Base-by-base conservation (phyloP, 208 protist genomes). In the Jaenimonas drosophilae region DNA sequence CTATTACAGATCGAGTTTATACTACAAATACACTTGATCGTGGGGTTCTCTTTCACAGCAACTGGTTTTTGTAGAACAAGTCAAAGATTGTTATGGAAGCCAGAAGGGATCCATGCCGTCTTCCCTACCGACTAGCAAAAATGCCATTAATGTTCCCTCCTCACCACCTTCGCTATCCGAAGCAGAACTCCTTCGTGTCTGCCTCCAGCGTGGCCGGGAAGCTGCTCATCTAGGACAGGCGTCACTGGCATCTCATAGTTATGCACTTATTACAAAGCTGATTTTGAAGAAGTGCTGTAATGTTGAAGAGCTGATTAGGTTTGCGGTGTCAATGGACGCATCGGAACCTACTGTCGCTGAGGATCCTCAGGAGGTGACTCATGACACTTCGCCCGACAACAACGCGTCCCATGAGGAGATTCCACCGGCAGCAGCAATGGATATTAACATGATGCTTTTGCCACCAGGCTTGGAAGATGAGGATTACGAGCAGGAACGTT, bases 241-340 rank as follows among this genome's bases (percentile, higher is more conserved):
- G 9, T 54, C 69, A 52, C 23, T 74, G 9, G 59, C 73, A 3
- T 69, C 65, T 9, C 53, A 73, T 34, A 52, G 71, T 49, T 88
- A 76, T 55, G 70, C 68, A 12, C 49, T 86, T 19, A 63, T 76
- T 9, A 33, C 76, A 3, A 74, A 74, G 30, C 44, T 86, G 0
- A 39, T 80, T 33, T 53, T 66, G 29, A 61, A 62, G 3, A 86
- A 86, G 46, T 74, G 70, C 33, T 60, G 70, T 17, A 32, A 65
- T 4, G 28, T 80, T 34, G 71, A 81, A 53, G 76, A 86, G 46
- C 52, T 86, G 11, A 40, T 78, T 5, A 34, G 51, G 30, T 31
- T 59, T 32, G 65, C 59, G 11, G 30, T 73, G 2, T 43, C 53
- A 20, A 65, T 58, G 58, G 64, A 50, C 26, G 47, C 55, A 17